Evolutionary conservation across 1,284 basidiomycete species (phyloP).

Genomic region (Hypsizygus ulmarius): DNA sequence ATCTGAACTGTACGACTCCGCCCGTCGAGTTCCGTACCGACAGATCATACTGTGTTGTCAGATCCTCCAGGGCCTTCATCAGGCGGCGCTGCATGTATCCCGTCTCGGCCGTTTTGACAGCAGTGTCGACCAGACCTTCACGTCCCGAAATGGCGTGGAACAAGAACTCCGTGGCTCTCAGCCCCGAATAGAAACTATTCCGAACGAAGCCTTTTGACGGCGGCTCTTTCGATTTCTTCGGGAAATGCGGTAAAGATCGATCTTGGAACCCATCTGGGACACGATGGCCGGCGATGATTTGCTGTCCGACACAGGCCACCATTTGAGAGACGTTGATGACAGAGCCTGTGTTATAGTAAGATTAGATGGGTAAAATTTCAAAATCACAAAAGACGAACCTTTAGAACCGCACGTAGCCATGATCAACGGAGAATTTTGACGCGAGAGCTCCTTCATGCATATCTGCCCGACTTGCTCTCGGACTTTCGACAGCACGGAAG

Average conservation of each 20-base stretch:
- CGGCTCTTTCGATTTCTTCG: conserved; percentile 95
- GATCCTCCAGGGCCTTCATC: conserved; percentile 98
- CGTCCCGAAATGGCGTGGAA: conserved; percentile 99
- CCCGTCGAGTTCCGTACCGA: conserved; percentile 96
- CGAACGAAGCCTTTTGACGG: conserved; percentile 98
- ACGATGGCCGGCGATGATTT: conserved; percentile 97
- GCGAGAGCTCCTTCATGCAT: conserved; percentile 96
- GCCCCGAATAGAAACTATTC: conserved; percentile 94
- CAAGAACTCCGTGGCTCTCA: conserved; percentile 95
- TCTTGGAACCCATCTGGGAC: conserved; percentile 99
- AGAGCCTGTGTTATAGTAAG: conserved; percentile 61
- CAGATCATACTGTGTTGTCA: conserved; percentile 95
- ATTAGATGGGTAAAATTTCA: neutral
- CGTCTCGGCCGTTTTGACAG: conserved; percentile 99
- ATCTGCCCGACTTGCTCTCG: conserved; percentile 96
- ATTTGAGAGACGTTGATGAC: conserved; percentile 99
- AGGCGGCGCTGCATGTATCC: conserved; percentile 99
- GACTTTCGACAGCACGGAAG: conserved; percentile 90
- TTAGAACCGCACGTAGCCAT: conserved; percentile 99
- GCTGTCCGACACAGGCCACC: conserved; percentile 99
- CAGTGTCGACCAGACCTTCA: conserved; percentile 98
- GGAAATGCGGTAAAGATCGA: conserved; percentile 97
- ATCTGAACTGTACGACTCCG: conserved; percentile 97
- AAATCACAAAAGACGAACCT: conserved; percentile 48
- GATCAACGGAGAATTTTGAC: conserved; percentile 95